A percentile compares a stretch with the other conserved stretches of the same genome.
Evolutionary conservation across 495 filamentous ascomycete genomes (phyloP).

Genomic region (Polyplosphaeria fusca): DNA sequence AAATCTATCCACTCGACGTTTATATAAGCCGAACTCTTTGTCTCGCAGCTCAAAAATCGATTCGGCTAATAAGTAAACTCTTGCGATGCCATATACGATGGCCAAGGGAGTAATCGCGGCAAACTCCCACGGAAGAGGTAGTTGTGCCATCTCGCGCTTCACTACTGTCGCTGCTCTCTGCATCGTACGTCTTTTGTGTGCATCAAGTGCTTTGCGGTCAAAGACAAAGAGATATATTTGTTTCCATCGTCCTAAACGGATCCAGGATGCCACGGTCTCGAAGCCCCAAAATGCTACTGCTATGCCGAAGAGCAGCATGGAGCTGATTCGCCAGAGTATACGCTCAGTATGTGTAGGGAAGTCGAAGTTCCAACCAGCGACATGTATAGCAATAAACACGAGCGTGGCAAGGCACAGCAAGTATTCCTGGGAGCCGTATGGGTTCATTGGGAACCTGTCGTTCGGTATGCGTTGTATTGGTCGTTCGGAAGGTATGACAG

Average conservation of each 20-base stretch:
- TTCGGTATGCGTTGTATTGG: slow-evolving; percentile 19
- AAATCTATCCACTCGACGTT: slow-evolving; percentile 17
- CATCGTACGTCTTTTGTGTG: background rate
- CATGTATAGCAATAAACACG: slow-evolving; percentile 40
- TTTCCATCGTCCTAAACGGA: slow-evolving; percentile 9
- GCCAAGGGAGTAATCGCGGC: slow-evolving; percentile 11
- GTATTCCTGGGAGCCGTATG: slow-evolving; percentile 9
- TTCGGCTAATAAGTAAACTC: slow-evolving; percentile 9
- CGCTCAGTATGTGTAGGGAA: slow-evolving; percentile 42
- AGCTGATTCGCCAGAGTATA: slow-evolving; percentile 38
- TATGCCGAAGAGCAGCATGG: slow-evolving; percentile 14
- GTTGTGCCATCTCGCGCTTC: slow-evolving; percentile 6
- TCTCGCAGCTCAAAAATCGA: slow-evolving; percentile 11
- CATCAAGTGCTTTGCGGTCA: background rate
- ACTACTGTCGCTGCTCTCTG: slow-evolving; percentile 4
- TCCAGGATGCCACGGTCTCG: slow-evolving; percentile 22
- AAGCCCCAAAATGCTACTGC: slow-evolving; percentile 13
- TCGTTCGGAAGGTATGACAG: slow-evolving; percentile 11
- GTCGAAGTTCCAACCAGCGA: slow-evolving; percentile 43
- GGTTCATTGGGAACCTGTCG: slow-evolving; percentile 17
- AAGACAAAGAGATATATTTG: slow-evolving; percentile 7
- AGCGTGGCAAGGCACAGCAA: slow-evolving; percentile 18
- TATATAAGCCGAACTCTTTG: slow-evolving; percentile 5
- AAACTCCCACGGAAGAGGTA: slow-evolving; percentile 14
- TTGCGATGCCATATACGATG: slow-evolving; percentile 15